Percentiles rank a stretch among this genome's conserved stretches.
Conservation (phyloP, 176 grass and related monocot genomes). For the Tillandsia leiboldiana region DNA sequence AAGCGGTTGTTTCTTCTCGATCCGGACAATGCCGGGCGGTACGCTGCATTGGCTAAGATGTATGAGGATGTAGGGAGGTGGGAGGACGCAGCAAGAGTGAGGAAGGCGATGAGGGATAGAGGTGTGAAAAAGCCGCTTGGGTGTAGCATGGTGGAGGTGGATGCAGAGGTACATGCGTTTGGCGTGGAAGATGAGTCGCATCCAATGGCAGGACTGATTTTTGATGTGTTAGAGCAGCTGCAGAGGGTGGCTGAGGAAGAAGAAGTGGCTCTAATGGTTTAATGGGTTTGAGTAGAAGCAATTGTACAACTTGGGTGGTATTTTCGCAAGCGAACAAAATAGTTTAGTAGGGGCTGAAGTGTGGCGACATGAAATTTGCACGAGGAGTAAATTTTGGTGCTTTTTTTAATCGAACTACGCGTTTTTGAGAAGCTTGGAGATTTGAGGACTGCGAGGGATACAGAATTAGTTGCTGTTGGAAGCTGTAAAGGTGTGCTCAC, state of each 20-base stretch:
- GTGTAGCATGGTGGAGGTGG: slow-evolving; percentile 15
- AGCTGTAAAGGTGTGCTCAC: too few relatives aligned
- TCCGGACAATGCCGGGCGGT: slow-evolving; percentile 2
- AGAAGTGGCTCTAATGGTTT: background rate
- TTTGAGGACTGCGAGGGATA: too few relatives aligned
- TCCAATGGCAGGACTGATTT: background rate
- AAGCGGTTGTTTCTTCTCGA: slow-evolving; percentile 13
- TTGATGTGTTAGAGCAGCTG: slow-evolving; percentile 3
- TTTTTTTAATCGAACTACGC: too few relatives aligned
- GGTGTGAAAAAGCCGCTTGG: slow-evolving; percentile 15
- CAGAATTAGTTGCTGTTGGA: too few relatives aligned
- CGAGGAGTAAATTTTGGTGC: too few relatives aligned
- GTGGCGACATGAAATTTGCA: background rate
- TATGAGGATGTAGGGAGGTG: slow-evolving; percentile 15
- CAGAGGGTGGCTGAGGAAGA: background rate
- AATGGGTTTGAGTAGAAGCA: background rate
- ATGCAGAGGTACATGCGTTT: background rate
- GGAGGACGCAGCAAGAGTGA: slow-evolving; percentile 17
- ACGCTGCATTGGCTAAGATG: slow-evolving; percentile 20
- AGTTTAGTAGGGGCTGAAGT: background rate
- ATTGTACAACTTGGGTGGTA: background rate
- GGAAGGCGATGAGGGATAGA: slow-evolving; percentile 10
- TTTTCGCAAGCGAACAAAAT: background rate
- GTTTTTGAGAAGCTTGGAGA: too few relatives aligned
- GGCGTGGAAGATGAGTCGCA: slow-evolving; percentile 13